Conservation (phyloP, 306 rosid species). For the Boehmeria nivea region DNA sequence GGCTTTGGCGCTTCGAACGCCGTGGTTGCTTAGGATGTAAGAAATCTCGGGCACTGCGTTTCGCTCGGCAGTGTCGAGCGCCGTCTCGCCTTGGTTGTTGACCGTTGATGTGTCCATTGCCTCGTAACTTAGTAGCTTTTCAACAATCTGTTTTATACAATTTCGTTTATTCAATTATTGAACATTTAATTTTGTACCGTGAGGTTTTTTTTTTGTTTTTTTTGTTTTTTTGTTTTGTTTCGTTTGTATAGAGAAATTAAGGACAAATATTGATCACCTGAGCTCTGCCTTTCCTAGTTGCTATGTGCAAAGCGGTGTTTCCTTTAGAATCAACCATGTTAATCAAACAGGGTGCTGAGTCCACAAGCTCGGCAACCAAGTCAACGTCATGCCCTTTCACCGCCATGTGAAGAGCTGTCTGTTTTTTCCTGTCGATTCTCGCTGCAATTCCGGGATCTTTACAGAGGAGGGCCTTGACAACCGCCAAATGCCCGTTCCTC, state of each 20-base stretch:
- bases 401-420: constrained; percentile 84
- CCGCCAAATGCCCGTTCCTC: constrained; percentile 58
- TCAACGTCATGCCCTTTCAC: constrained; percentile 66
- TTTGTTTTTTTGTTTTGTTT: no score
- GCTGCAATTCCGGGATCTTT: constrained; percentile 50
- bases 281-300: constrained; percentile 55
- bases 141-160: constrained; percentile 38
- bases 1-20: constrained; percentile 58
- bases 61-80: constrained; percentile 62
- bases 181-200: no score
- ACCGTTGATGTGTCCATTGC: constrained; percentile 38
- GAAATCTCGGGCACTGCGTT: constrained; percentile 32
- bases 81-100: constrained; percentile 63
- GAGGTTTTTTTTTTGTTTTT: no score
- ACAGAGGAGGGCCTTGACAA: constrained; percentile 48
- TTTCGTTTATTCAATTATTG: no score
- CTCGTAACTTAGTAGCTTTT: constrained; percentile 38
- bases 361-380: constrained; percentile 50
- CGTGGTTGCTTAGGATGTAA: constrained; percentile 37
- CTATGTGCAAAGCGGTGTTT: constrained; percentile 67
- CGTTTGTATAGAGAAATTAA: background rate
- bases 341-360: constrained; percentile 39
- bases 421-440: constrained; percentile 65
- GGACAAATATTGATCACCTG: constrained; percentile 37
- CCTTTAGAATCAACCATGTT: constrained; percentile 61